phyloP scores from a whole-genome alignment of 108 stramenopile genomes.

The Chaetoceros muelleri region DNA sequence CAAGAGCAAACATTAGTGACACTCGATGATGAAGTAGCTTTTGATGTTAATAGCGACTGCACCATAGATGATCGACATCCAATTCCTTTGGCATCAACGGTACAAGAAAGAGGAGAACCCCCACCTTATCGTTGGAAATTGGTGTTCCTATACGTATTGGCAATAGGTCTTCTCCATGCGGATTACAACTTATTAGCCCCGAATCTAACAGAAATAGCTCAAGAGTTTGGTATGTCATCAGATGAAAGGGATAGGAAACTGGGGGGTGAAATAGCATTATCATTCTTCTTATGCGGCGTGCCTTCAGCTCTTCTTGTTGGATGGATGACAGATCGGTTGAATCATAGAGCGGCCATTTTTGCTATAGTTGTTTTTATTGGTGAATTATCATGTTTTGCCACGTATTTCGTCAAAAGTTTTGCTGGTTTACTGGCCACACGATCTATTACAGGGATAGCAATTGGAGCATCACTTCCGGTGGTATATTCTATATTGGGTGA shows the following conservation, averaged over 20 bases:
- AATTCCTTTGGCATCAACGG: too few relatives aligned
- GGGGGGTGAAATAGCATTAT: conserved; percentile 74
- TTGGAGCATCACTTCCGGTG: conserved; percentile 45
- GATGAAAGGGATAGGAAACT: conserved; percentile 67
- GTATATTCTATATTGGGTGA: conserved; percentile 43
- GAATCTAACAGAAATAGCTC: conserved; percentile 64
- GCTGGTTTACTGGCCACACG: conserved; percentile 28
- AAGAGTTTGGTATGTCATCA: conserved; percentile 67
- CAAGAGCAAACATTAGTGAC: too few relatives aligned
- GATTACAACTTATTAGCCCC: conserved; percentile 85
- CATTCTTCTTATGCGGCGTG: conserved; percentile 71
- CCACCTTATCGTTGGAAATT: too few relatives aligned
- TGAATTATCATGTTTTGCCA: conserved; percentile 4
- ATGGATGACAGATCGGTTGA: conserved; percentile 20
- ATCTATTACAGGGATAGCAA: conserved; percentile 38
- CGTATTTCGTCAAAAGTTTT: conserved; percentile 30
- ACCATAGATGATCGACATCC: too few relatives aligned
- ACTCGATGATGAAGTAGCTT: too few relatives aligned
- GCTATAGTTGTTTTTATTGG: conserved; percentile 4
- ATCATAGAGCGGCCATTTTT: conserved; percentile 11
- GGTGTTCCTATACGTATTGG: neutral
- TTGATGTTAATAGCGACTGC: too few relatives aligned
- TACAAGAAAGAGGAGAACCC: too few relatives aligned
- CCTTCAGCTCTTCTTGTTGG: conserved; percentile 64
- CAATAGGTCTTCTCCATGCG: conserved; percentile 45